These are phyloP conservation scores for Onygenales sp. DNA, from an alignment of 2,329 filamentous ascomycete species.

Conservation along the genomic window DNA sequence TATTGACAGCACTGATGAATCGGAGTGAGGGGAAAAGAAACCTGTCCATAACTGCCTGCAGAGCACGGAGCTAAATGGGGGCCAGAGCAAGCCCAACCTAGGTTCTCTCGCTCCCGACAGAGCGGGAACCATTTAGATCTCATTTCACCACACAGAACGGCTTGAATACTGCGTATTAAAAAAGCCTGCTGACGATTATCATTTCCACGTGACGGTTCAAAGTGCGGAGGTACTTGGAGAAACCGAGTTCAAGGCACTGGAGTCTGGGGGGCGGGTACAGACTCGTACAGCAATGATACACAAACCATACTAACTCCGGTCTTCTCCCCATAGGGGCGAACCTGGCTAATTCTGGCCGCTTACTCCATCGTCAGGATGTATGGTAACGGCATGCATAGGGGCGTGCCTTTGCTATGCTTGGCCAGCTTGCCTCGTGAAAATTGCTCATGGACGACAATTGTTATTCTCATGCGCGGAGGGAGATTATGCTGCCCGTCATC, in stretches of 20 bases:
- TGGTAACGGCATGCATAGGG: too few relatives aligned
- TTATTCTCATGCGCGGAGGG: too few relatives aligned
- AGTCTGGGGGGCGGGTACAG: neutral
- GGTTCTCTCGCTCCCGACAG: constrained; percentile 6
- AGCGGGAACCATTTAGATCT: constrained; percentile 9
- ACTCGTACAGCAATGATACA: neutral
- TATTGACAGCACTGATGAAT: neutral
- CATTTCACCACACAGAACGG: neutral
- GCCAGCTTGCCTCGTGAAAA: too few relatives aligned
- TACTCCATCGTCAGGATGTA: neutral
- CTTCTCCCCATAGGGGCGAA: neutral
- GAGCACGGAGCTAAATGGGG: neutral
- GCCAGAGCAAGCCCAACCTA: neutral
- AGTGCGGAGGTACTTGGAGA: neutral
- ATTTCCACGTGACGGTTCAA: neutral
- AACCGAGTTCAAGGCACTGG: neutral
- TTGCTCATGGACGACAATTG: too few relatives aligned
- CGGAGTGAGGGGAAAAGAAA: neutral
- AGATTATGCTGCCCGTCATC: too few relatives aligned
- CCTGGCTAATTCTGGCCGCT: neutral
- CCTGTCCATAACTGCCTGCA: neutral
- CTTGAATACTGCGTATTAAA: neutral
- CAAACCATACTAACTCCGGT: neutral
- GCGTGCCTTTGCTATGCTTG: too few relatives aligned
- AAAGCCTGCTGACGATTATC: neutral